Percentiles rank a stretch among this genome's conserved stretches.
These are phyloP conservation scores for Penicillium sclerotiorum DNA, from an alignment of 2,329 filamentous ascomycete species.

Conservation along the genomic window DNA sequence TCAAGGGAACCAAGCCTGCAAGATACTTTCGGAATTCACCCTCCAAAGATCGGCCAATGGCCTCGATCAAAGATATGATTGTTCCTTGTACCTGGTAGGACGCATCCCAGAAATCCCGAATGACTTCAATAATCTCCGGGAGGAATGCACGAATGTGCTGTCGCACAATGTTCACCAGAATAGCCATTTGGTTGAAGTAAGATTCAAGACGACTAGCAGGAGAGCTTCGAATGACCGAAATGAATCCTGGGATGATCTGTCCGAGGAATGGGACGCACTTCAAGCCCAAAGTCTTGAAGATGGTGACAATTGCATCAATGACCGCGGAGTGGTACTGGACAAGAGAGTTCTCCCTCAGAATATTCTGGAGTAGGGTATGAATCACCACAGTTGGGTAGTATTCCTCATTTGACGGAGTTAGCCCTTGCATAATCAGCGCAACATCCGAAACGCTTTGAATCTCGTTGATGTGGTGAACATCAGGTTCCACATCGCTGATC, in stretches of 20 bases:
- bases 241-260: conserved; percentile 91
- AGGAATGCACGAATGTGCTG: conserved; percentile 95
- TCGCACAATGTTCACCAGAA: conserved; percentile 89
- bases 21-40: conserved; percentile 98
- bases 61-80: conserved; percentile 88
- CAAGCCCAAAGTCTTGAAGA: conserved; percentile 92
- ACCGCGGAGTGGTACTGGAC: conserved; percentile 89
- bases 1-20: conserved; percentile 82
- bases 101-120: conserved; percentile 87
- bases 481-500: conserved; percentile 85
- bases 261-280: conserved; percentile 95
- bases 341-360: conserved; percentile 87
- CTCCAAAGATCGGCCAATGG: conserved; percentile 89
- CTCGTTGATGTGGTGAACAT: conserved; percentile 71
- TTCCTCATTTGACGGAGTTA: conserved; percentile 95
- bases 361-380: conserved; percentile 82
- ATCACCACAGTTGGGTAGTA: conserved; percentile 99
- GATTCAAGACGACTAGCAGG: conserved; percentile 79
- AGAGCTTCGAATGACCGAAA: conserved; percentile 83
- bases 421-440: conserved; percentile 94
- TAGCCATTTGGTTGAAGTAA: conserved; percentile 95
- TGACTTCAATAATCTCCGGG: conserved; percentile 79
- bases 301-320: conserved; percentile 97
- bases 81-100: conserved; percentile 83
- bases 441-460: conserved; percentile 82